Base-by-base conservation (phyloP, 192 early-diverging fungal genomes). In the Backusella mclennaniae region DNA sequence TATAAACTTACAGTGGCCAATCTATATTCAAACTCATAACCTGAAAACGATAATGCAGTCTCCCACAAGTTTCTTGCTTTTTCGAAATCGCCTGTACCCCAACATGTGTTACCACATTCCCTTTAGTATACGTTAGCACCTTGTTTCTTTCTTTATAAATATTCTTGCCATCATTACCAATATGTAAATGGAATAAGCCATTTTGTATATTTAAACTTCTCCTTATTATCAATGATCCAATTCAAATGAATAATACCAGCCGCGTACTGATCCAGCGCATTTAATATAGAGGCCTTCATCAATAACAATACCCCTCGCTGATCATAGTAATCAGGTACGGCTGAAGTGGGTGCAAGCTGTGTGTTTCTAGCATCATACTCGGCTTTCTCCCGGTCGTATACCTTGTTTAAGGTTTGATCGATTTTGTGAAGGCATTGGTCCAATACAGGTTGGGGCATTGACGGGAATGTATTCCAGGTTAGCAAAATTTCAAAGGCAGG, bases 141-240 rank as follows among this genome's bases (percentile, higher is more conserved):
- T 44, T 44, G 14, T 44, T 17, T 44, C 15, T 44, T 19, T 21
- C 46, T 44, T 44, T 44, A 11, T 44, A 33, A 33, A 33, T 33
- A 33, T 15, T 49, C 46, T 49, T 2, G 6, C 19, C 4, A 3
- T n/a, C 1, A 15, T 69, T 76, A 75, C 85, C 88, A 89, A 66
- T 82, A 87, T 12, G 88, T 84, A 73, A 87, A 89, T 11, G 88
- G 88, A 29, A 87, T 76, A 23, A 87, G 79, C 86, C 86, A 89
- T 33, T 80, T 84, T 42, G 84, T 80, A 7, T 84, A 70, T 8
- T 72, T 63, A 35, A 87, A 77, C 41, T 80, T 79, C 12, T 82
- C 76, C 19, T 79, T 67, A 17, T 84, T 78, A 41, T 87, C 88
- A 67, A 87, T 69, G 19, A 89, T 83, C 88, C 88, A 89, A 69